Evolutionary conservation across 1,284 basidiomycete genomes (phyloP).

Genomic region (Coniferiporia sulphurascens): DNA sequence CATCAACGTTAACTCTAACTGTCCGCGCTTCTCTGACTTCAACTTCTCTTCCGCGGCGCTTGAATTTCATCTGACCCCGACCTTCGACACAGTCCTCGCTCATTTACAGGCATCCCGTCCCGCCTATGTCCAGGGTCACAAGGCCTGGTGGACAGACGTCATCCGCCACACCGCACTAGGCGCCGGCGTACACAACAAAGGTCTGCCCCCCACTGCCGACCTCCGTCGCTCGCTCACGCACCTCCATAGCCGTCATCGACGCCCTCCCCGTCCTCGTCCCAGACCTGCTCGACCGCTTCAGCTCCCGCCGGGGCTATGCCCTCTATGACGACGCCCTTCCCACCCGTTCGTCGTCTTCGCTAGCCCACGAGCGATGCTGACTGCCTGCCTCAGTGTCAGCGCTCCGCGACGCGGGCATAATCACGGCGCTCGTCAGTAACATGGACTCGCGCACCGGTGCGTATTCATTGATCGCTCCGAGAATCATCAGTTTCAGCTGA

Average conservation of each 20-base stretch:
- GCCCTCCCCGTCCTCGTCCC: conserved; percentile 50
- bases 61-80: no score
- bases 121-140: conserved; percentile 43
- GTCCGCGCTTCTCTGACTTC: background rate
- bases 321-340: conserved; percentile 60
- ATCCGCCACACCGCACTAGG: conserved; percentile 65
- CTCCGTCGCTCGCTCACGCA: no score
- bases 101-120: conserved; percentile 56
- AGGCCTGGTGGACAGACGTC: conserved; percentile 70
- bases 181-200: conserved; percentile 56
- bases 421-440: conserved; percentile 47
- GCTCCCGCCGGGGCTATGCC: conserved; percentile 63
- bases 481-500: background rate
- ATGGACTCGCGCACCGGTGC: conserved; percentile 23
- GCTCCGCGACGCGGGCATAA: conserved; percentile 41
- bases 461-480: background rate
- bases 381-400: conserved; percentile 36
- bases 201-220: conserved; percentile 37
- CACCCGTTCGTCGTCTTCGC: conserved; percentile 42
- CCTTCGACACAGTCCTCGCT: conserved; percentile 47
- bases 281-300: conserved; percentile 56
- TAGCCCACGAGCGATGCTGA: background rate
- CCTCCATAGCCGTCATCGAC: conserved; percentile 43
- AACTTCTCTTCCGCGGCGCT: no score
- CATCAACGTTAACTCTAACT: background rate